Base-by-base conservation (phyloP, 2,329 filamentous ascomycete species). In the Ustulina deusta region DNA sequence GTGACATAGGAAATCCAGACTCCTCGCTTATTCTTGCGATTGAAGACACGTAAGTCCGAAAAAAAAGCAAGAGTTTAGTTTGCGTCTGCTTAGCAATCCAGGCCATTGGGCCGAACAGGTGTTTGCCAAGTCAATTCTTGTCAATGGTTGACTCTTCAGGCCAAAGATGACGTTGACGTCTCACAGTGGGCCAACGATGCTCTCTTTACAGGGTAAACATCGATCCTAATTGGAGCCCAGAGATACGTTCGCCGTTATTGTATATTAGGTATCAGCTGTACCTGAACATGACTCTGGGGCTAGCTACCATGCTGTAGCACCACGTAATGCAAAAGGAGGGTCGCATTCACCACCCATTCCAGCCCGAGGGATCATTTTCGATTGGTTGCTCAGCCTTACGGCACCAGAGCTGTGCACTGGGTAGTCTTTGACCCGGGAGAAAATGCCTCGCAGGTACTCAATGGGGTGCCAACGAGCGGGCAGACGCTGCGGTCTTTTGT, bases 341-440 rank as follows among this genome's bases (percentile, higher is more conserved):
- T 70, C 56, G 55, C 62, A 70, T 68, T 22, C 40, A 65, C 68
- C 54, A 60, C 58, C 51, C 57, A 56, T 70, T 54, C n/a, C 7
- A 20, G 34, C 6, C 22, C 22, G 49, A 44, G 48, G 49, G 34
- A 44, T 40, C 48, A 27, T 51, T 25, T 42, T 58, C 54, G 46
- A 70, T 70, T 70, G 68, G 65, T 34, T 49, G 49, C 42, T 68
- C 49, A 59, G 65, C 65, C 68, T 65, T 65, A 63, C 38, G 55
- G 55, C 52, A 22, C 32, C 13, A 51, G 36, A 40, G 46, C 22
- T 38, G 17, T 65, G 61, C 40, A 46, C 17, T 22, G 38, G 54
- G 36, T 46, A 48, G 40, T 10, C 32, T 32, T 40, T 32, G 17
- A 40, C 48, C 57, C 25, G 49, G 17, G 27, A 22, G 32, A 36